Percentiles rank a stretch among this genome's conserved stretches.
Evolutionary conservation across 495 filamentous ascomycete genomes (phyloP).

Genomic region (Cercophora newfieldiana): DNA sequence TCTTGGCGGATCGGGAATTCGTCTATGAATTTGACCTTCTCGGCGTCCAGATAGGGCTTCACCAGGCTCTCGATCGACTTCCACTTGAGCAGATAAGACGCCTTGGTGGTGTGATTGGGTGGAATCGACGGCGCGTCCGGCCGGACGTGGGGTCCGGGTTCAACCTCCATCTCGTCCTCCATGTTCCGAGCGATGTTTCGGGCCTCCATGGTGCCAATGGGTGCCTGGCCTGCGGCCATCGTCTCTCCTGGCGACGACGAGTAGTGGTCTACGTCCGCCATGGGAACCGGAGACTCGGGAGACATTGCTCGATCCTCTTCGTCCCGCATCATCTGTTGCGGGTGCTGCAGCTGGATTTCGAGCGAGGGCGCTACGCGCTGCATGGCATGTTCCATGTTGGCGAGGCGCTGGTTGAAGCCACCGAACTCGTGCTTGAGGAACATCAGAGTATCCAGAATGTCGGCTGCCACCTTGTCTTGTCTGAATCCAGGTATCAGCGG

Average conservation of each 20-base stretch:
- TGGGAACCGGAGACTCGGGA: slow-evolving; percentile 21
- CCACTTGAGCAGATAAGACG: slow-evolving; percentile 75
- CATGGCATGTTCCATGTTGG: slow-evolving; percentile 27
- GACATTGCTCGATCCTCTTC: slow-evolving; percentile 30
- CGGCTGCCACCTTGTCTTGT: slow-evolving; percentile 53
- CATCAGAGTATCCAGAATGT: slow-evolving; percentile 48
- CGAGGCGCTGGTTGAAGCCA: slow-evolving; percentile 29
- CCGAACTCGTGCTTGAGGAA: slow-evolving; percentile 37
- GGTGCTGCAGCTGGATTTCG: slow-evolving; percentile 17
- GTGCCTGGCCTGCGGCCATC: slow-evolving; percentile 4
- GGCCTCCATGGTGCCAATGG: slow-evolving; percentile 31
- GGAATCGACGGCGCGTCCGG: slow-evolving; percentile 66
- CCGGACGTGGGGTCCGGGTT: slow-evolving; percentile 45
- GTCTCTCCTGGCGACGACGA: slow-evolving; percentile 28
- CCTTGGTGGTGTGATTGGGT: slow-evolving; percentile 76
- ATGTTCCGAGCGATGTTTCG: slow-evolving; percentile 35
- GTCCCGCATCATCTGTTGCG: slow-evolving; percentile 15
- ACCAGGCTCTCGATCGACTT: slow-evolving; percentile 61
- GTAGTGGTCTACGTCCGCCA: slow-evolving; percentile 24
- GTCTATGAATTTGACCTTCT: slow-evolving; percentile 62
- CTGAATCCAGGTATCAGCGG: slow-evolving; percentile 34
- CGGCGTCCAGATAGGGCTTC: slow-evolving; percentile 40
- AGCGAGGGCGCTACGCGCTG: slow-evolving; percentile 18
- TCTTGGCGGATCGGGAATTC: slow-evolving; percentile 69
- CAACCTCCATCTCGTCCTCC: slow-evolving; percentile 46